These are phyloP conservation scores for Meyerozyma athensensis DNA, from an alignment of 1,139 yeast species.

Conservation along the genomic window DNA sequence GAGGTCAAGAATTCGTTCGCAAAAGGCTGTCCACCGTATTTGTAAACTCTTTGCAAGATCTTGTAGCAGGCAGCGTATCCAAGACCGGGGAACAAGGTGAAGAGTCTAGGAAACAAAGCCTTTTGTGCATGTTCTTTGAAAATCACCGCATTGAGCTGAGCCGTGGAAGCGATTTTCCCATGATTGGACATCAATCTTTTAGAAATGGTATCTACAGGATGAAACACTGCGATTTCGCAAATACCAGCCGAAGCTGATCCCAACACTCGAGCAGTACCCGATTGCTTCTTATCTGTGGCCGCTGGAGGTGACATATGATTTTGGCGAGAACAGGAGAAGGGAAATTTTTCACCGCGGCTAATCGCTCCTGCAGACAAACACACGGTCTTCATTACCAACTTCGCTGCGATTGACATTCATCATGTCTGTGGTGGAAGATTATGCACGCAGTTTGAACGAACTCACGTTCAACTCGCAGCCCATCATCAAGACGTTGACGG, in stretches of 20 bases:
- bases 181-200: conserved; percentile 97
- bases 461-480: conserved; percentile 88
- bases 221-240: conserved; percentile 93
- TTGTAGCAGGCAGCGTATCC: conserved; percentile 98
- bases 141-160: conserved; percentile 77
- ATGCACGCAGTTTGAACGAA: conserved; percentile 62
- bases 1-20: conserved; percentile 86
- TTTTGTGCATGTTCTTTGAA: conserved; percentile 79
- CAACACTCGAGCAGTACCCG: conserved; percentile 83
- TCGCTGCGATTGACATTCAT: not conserved
- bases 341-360: conserved; percentile 17
- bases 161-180: conserved; percentile 56
- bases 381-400: conserved; percentile 7
- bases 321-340: conserved; percentile 6
- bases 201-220: conserved; percentile 97
- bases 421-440: conserved; percentile 41
- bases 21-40: conserved; percentile 98
- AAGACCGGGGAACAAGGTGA: conserved; percentile 93
- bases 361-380: too few relatives aligned
- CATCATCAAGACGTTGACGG: conserved; percentile 80
- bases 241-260: conserved; percentile 99
- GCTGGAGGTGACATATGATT: conserved; percentile 44
- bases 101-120: conserved; percentile 62
- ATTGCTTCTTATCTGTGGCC: conserved; percentile 72
- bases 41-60: conserved; percentile 94